These are phyloP conservation scores for Stentor coeruleus DNA, from an alignment of 73 alveolate genomes.

Conservation along the genomic window DNA sequence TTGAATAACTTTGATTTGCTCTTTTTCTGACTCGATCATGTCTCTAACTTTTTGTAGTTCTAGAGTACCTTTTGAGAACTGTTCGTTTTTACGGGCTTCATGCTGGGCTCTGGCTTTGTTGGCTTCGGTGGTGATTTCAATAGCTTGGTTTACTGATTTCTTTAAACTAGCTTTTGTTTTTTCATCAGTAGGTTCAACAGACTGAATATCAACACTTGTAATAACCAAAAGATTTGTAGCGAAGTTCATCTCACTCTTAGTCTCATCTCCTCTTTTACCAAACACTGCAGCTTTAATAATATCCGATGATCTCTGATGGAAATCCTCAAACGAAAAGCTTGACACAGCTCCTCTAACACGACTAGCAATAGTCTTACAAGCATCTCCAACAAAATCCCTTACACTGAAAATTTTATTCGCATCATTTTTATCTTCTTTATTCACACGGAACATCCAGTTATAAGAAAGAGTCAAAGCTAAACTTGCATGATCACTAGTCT, in stretches of 20 bases:
- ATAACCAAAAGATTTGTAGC: slow-evolving; percentile 52
- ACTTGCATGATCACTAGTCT: slow-evolving; percentile 82
- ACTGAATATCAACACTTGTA: slow-evolving; percentile 65
- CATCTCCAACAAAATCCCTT: slow-evolving; percentile 75
- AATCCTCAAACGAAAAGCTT: slow-evolving; percentile 55
- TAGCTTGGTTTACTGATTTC: slow-evolving; percentile 58
- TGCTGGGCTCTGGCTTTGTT: slow-evolving; percentile 49
- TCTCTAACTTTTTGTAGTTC: slow-evolving; percentile 39
- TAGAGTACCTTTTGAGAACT: slow-evolving; percentile 38
- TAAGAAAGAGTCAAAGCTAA: slow-evolving; percentile 53
- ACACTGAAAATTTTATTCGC: slow-evolving; percentile 55
- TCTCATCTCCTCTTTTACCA: slow-evolving; percentile 48
- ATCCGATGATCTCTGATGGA: slow-evolving; percentile 57
- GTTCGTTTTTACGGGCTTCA: slow-evolving; percentile 37
- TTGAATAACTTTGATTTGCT: slow-evolving; percentile 46
- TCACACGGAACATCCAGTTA: slow-evolving; percentile 64
- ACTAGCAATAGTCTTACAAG: slow-evolving; percentile 73
- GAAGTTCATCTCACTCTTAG: slow-evolving; percentile 39
- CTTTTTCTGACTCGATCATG: slow-evolving; percentile 43
- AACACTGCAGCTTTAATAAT: slow-evolving; percentile 60
- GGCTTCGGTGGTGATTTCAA: slow-evolving; percentile 59
- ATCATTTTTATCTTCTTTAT: slow-evolving; percentile 43
- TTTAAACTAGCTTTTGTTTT: slow-evolving; percentile 48
- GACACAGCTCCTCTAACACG: slow-evolving; percentile 79
- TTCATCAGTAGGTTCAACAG: slow-evolving; percentile 63